These are phyloP conservation scores for Hordeum pubiflorum DNA, from an alignment of 202 grass and related monocot genomes.

Conservation along the genomic window DNA sequence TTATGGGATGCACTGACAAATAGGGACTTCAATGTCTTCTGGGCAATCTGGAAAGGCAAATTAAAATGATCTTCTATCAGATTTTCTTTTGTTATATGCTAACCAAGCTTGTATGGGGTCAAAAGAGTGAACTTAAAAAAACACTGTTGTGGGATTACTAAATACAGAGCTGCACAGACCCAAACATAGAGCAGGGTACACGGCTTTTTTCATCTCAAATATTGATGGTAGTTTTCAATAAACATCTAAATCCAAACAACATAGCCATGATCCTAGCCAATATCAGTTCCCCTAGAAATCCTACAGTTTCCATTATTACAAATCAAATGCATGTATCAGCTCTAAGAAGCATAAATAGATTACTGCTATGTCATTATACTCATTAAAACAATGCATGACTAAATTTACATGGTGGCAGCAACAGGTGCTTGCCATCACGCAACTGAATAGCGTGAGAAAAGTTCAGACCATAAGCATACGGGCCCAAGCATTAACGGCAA, in stretches of 20 bases:
- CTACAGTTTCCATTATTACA: background rate
- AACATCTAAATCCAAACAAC: background rate
- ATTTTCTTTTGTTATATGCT: background rate
- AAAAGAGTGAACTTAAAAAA: background rate
- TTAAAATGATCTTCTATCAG: background rate
- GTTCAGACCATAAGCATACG: background rate
- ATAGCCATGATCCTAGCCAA: background rate
- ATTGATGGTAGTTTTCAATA: background rate
- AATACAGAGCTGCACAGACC: background rate
- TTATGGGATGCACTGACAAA: slow-evolving; percentile 43
- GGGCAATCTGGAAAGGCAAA: slow-evolving; percentile 52
- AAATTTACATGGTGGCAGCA: background rate
- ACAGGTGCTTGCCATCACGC: background rate
- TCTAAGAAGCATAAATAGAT: background rate
- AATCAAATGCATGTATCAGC: background rate
- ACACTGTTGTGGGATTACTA: background rate
- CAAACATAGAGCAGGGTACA: no score
- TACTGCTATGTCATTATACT: background rate
- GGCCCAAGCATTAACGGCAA: background rate
- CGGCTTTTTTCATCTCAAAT: background rate
- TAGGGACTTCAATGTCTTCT: slow-evolving; percentile 50
- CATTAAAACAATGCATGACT: background rate
- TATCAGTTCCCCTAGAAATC: background rate
- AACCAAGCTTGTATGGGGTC: background rate
- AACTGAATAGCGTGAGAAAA: background rate